These are phyloP conservation scores for Phytophthora sojae DNA, from an alignment of 352 stramenopile species.

Conservation along the genomic window DNA sequence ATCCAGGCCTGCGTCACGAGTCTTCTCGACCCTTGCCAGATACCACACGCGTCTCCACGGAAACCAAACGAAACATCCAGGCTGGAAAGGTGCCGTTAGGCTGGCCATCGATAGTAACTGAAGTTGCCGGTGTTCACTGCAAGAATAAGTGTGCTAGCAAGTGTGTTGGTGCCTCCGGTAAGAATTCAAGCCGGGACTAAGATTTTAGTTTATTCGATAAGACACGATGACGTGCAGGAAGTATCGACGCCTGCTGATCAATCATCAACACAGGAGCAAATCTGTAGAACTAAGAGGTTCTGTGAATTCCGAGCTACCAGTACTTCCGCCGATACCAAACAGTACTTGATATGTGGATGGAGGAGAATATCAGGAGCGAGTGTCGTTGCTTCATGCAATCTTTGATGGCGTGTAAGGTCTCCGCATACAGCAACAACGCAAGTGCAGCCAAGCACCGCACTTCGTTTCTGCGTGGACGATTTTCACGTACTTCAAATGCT, in stretches of 20 bases:
- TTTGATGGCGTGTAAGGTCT: background rate
- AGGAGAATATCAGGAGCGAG: background rate
- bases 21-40: conserved; percentile 49
- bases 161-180: background rate
- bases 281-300: too few relatives aligned
- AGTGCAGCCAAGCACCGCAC: too few relatives aligned
- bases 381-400: background rate
- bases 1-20: conserved; percentile 16
- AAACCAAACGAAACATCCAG: conserved; percentile 44
- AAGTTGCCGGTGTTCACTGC: background rate
- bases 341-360: background rate
- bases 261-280: too few relatives aligned
- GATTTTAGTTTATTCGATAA: background rate
- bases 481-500: too few relatives aligned
- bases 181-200: background rate
- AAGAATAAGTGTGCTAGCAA: background rate
- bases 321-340: background rate
- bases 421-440: too few relatives aligned
- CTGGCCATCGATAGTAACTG: conserved; percentile 8
- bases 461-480: too few relatives aligned
- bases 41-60: conserved; percentile 58
- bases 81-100: conserved; percentile 7
- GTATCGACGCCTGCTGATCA: too few relatives aligned
- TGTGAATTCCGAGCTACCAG: too few relatives aligned
- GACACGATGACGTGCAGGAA: background rate